Base-by-base conservation (phyloP, 495 filamentous ascomycete genomes). In the Talaromyces trachyspermus region DNA sequence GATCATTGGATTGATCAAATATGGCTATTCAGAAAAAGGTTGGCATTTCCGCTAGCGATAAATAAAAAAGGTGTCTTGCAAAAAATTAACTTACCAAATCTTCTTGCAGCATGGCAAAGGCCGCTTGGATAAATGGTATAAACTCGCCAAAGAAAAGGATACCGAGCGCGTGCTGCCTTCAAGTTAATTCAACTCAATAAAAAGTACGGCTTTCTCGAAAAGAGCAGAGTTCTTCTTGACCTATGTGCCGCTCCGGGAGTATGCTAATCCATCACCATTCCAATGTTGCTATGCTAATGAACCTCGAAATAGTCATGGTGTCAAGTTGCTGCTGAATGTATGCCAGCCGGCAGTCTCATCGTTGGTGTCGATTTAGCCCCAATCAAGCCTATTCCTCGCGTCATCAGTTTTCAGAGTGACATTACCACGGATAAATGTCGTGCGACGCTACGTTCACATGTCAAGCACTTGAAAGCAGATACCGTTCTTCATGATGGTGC, bases 21-120 rank as follows among this genome's bases (percentile, higher is more conserved):
- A 98, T 98, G 92, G 91, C 86, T 56, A 90, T 96, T 55, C 92
- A 97, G 62, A 98, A 98, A 76, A 98, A 98, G 74, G 81, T 81
- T 50, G 45, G 57, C 25, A 1, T 20, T 24, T 10, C 46, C 33
- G 32, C 27, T 7, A 30, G 27, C 27, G 27, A 30, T 30, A 30
- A 6, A 30, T 12, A 12, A n/a, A n/a, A n/a, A n/a, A n/a, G n/a
- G n/a, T 7, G 27, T 3, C 2, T 15, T 22, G 22, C 35, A 3
- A 3, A 17, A 15, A 20, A 10, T 11, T 12, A 15, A 20, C 4
- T 37, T 17, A 18, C 39, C 14, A 42, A 6, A 26, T 42, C 15
- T n/a, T 46, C 7, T 23, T 24, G 30, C 47, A 84, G 79, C 85
- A 95, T 68, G 92, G 89, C 72, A 99, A 99, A 77, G 92, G 92